Evolutionary conservation across 2,329 filamentous ascomycete species (phyloP).

Genomic region (Claviceps africana): DNA sequence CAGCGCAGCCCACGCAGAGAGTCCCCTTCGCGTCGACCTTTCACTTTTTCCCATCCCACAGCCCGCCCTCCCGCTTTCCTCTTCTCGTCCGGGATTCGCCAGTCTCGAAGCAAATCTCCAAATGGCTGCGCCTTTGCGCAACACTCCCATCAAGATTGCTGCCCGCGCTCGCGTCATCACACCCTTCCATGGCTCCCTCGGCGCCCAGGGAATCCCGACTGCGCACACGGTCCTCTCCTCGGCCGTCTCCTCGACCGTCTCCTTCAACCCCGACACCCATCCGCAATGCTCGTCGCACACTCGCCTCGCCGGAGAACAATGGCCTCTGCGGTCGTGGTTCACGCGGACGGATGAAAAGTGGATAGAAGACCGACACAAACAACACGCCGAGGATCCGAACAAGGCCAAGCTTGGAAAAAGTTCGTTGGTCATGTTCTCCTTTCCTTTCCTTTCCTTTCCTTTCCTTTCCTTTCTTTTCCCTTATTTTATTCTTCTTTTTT

Average conservation of each 20-base stretch:
- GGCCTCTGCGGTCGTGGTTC: constrained; percentile 15
- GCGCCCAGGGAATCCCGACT: neutral
- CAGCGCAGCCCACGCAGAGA: neutral
- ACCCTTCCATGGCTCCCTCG: neutral
- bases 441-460: neutral
- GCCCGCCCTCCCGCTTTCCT: neutral
- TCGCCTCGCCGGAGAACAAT: constrained; percentile 1
- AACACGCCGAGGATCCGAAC: constrained; percentile 33
- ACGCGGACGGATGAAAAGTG: constrained; percentile 17
- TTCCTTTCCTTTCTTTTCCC: neutral
- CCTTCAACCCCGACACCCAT: neutral
- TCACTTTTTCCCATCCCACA: neutral
- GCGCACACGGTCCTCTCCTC: neutral
- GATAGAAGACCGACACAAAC: constrained; percentile 15
- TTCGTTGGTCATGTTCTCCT: constrained; percentile 19
- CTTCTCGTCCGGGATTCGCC: no score
- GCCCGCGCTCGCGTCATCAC: neutral
- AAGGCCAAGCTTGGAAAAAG: constrained; percentile 51
- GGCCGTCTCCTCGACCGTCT: neutral
- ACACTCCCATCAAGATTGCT: constrained; percentile 12
- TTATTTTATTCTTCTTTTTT: no score
- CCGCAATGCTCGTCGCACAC: neutral
- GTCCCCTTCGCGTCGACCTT: neutral
- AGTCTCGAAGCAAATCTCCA: constrained; percentile 4
- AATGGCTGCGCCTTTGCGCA: constrained; percentile 20